Conservation (phyloP, 2,329 filamentous ascomycete species). For the Fusarium phyllophilum region DNA sequence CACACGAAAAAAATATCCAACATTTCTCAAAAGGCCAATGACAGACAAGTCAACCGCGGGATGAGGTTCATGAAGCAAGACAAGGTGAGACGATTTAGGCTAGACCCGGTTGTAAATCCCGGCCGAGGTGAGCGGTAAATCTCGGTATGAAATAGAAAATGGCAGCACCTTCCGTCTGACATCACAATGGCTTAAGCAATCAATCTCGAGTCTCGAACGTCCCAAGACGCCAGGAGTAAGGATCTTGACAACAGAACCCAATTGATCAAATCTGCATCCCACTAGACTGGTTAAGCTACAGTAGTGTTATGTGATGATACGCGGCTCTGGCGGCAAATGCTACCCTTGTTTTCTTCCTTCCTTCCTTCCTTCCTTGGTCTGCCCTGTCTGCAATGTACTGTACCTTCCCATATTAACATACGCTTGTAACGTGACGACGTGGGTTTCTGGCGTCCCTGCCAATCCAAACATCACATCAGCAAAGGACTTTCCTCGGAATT, state of each 20-base stretch:
- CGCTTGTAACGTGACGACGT: conserved; percentile 3
- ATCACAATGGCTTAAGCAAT: neutral
- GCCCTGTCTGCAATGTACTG: neutral
- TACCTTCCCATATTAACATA: conserved; percentile 6
- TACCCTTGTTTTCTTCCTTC: neutral
- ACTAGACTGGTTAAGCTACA: conserved; percentile 17
- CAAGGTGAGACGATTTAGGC: conserved; percentile 44
- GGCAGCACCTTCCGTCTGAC: conserved; percentile 15
- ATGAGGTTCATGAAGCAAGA: conserved; percentile 17
- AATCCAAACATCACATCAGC: neutral
- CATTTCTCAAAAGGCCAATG: conserved; percentile 5
- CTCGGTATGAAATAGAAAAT: conserved; percentile 16
- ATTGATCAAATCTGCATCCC: conserved; percentile 18
- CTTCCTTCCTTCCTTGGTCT: neutral
- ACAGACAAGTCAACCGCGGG: conserved; percentile 6
- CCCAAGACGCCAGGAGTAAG: conserved; percentile 7
- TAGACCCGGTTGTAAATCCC: conserved; percentile 37
- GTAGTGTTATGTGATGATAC: conserved; percentile 7
- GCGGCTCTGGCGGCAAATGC: conserved; percentile 42
- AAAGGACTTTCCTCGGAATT: conserved; percentile 30
- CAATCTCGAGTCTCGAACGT: conserved; percentile 16
- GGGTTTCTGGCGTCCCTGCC: conserved; percentile 14
- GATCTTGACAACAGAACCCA: conserved; percentile 21
- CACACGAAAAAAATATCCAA: neutral
- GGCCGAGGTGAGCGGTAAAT: conserved; percentile 21